A percentile compares a stretch with the other conserved stretches of the same genome.
phyloP scores from a whole-genome alignment of 352 stramenopile genomes.

The Globisporangium irregulare region DNA sequence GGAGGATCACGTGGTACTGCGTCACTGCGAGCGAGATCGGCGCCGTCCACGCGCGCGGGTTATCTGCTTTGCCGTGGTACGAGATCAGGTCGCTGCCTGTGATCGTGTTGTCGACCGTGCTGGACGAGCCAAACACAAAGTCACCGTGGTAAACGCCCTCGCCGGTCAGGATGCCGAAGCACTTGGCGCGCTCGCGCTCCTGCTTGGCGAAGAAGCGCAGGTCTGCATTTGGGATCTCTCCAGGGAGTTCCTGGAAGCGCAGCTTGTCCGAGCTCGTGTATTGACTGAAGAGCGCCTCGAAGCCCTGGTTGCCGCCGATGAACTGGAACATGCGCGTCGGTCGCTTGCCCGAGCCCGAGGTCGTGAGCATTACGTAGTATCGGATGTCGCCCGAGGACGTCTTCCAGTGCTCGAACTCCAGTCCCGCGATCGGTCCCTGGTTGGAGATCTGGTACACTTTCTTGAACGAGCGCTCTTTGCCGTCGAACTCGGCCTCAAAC shows the following conservation, averaged over 20 bases:
- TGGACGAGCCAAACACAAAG: conserved; percentile 69
- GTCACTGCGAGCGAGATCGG: conserved; percentile 87
- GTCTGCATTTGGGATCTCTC: conserved; percentile 78
- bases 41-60: conserved; percentile 48
- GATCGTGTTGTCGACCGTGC: conserved; percentile 80
- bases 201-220: conserved; percentile 78
- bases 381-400: conserved; percentile 46
- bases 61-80: conserved; percentile 65
- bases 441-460: conserved; percentile 90
- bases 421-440: conserved; percentile 74
- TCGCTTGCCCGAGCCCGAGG: conserved; percentile 77
- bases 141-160: conserved; percentile 90
- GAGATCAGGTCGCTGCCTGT: conserved; percentile 68
- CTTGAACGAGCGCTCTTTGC: conserved; percentile 84
- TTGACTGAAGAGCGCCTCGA: conserved; percentile 83
- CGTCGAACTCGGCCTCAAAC: conserved; percentile 83
- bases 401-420: conserved; percentile 83
- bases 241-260: conserved; percentile 89
- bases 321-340: conserved; percentile 93
- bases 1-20: conserved; percentile 90
- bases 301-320: conserved; percentile 56
- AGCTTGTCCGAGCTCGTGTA: conserved; percentile 81
- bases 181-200: conserved; percentile 75
- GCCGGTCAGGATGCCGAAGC: conserved; percentile 89
- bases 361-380: conserved; percentile 84